Evolutionary conservation across 1,284 basidiomycete species (phyloP), one percentile per base, ranked within the genome.

Genomic region (Anthracocystis walkeri): DNA sequence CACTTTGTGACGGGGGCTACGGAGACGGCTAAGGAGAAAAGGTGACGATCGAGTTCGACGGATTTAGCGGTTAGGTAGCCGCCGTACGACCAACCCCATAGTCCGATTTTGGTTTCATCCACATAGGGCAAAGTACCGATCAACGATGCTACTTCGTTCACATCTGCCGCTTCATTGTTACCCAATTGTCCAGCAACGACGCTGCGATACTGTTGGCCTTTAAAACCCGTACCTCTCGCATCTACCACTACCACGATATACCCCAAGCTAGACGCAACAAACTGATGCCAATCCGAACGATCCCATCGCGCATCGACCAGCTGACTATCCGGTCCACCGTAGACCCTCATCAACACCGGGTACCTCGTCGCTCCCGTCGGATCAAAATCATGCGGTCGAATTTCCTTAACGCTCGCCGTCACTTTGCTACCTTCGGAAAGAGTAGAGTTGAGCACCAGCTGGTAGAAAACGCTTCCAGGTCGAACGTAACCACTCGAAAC

Each of bases 191-290:
- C 90, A 77, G 92, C 91, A 7, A 98, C 92, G 0, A 91, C 89
- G 83, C 94, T 94, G 60, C 95, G 88, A 85, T 97, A 87, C 64
- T 87, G 87, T 33, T 94, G 89, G 0, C 96, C 96, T 84, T 92
- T 93, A 86, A 89, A 93, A 1, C 96, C 96, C 0, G 96, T 98
- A 0, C 95, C 95, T n/a, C 95, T 89, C 0, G 93, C 94, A 84
- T 98, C 96, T 45, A 97, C 91, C 14, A 89, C 87, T 50, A 97
- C 92, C 27, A 96, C 88, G 49, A 99, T 89, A 85, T 96, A 97
- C 75, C 93, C 90, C 46, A 93, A 87, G 31, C 90, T 89, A 74
- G 92, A 92, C 2, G 92, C 92, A 23, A 97, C 89, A 86, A 92
- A 96, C 67, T 93, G 89, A 78, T 94, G 90, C 93, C 94, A 98